A percentile compares a stretch with the other conserved stretches of the same genome.
phyloP scores from a whole-genome alignment of 306 rosid genomes.

The Begonia fuchsioides region DNA sequence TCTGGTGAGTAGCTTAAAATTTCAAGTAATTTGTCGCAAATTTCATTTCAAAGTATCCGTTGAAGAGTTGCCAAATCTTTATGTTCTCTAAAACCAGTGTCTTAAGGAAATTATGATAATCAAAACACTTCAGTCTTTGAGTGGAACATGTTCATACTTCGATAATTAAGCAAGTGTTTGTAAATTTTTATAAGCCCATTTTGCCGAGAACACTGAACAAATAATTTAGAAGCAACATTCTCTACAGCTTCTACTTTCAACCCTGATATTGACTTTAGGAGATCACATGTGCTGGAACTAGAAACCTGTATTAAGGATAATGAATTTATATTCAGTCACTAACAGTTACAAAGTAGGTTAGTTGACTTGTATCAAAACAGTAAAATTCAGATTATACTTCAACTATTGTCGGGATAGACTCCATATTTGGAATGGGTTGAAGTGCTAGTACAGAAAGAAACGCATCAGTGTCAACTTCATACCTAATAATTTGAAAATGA shows the following conservation, averaged over 20 bases:
- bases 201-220: conserved; percentile 98
- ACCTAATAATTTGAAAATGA: conserved; percentile 39
- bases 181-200: conserved; percentile 91
- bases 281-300: conserved; percentile 71
- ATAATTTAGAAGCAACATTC: conserved; percentile 82
- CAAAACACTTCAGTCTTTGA: neutral
- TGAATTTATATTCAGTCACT: conserved; percentile 10
- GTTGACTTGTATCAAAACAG: conserved; percentile 4
- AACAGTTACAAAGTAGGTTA: conserved; percentile 1
- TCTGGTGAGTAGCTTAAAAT: too few relatives aligned
- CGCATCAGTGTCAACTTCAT: conserved; percentile 96
- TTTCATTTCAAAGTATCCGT: neutral
- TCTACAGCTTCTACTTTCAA: conserved; percentile 84
- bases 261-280: conserved; percentile 71
- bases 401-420: conserved; percentile 69
- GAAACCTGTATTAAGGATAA: conserved; percentile 58
- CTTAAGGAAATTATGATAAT: conserved; percentile 3
- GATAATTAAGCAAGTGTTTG: conserved; percentile 89
- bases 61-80: neutral
- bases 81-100: neutral
- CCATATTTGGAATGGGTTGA: conserved; percentile 80
- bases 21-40: too few relatives aligned
- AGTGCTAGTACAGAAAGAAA: conserved; percentile 91
- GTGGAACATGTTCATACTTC: conserved; percentile 30
- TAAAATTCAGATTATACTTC: conserved; percentile 43